Conservation (phyloP, 345 rosid genomes). For the Brassica incana region DNA sequence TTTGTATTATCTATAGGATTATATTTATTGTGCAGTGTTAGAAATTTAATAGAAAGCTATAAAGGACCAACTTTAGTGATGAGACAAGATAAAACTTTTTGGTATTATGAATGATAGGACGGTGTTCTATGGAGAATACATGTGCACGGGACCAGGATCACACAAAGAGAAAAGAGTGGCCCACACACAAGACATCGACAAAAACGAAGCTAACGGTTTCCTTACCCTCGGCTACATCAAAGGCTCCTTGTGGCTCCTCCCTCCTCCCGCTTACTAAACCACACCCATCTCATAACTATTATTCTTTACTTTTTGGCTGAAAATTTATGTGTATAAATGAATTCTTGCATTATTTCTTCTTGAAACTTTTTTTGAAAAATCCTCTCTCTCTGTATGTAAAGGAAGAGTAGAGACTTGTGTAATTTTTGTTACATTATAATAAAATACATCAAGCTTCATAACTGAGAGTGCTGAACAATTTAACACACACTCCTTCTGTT, state of each 20-base stretch:
- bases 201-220: constrained; percentile 25
- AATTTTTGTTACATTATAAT: constrained; percentile 2
- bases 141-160: constrained; percentile 41
- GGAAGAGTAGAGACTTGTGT: constrained; percentile 16
- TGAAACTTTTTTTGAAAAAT: background rate
- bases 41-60: background rate
- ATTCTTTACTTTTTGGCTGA: background rate
- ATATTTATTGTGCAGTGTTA: background rate
- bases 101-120: constrained; percentile 32
- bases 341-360: background rate
- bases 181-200: constrained; percentile 27
- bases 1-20: background rate
- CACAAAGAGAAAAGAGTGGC: constrained; percentile 30
- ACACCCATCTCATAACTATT: background rate
- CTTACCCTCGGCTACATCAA: constrained; percentile 37
- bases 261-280: constrained; percentile 18
- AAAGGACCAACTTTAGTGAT: background rate
- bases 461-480: background rate
- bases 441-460: background rate
- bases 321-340: background rate
- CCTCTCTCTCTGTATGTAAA: constrained; percentile 3
- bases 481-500: background rate
- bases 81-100: background rate
- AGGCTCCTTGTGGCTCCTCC: constrained; percentile 40
- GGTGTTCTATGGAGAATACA: constrained; percentile 55